Evolutionary conservation across 202 grass and related monocot genomes (phyloP), one percentile per base, ranked within the genome.

Genomic region (Bolboschoenoplectus hybrid): DNA sequence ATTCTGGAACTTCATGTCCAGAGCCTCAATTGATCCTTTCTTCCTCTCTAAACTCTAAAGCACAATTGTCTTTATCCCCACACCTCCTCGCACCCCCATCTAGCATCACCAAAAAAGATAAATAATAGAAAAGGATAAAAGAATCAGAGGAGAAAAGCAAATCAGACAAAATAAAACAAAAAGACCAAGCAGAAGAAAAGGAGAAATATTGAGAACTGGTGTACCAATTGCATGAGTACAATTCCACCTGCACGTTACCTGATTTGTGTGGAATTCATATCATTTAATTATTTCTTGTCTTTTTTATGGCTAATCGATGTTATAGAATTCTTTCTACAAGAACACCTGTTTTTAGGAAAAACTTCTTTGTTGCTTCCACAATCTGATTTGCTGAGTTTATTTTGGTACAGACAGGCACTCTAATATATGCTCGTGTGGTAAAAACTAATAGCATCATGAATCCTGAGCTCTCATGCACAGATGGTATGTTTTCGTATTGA

Each of bases 401-500:
- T 86, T 74, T 90, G 50, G 51, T 96, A 73, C 93, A 98, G 97
- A 82, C 91, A 75, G 97, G 97, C 69, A 92, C 93, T 1, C 46
- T 98, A 85, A 90, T 98, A 65, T 98, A 98, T 89, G 87, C 92
- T 51, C 85, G 91, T 84, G 93, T 98, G 58, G 92, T 98, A 73
- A 98, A 96, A 87, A 90, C 97, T 85, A 96, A 98, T 79, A 92
- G 85, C 88, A 90, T 87, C 85, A 92, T 96, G 92, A 96, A 96
- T 86, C 93, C 97, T 83, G 97, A 98, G 82, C 92, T 98, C 43
- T 92, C 97, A 39, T 98, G 97, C 90, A 94, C 93, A 88, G 91
- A 96, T 89, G 97, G 97, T 98, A 96, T 87, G 11, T 9, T 88
- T 50, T 86, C 85, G 12, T 66, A 55, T 44, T 45, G 65, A 82